Conservation (phyloP, 768 basidiomycete genomes). For the Coprinopsis cinerea region DNA sequence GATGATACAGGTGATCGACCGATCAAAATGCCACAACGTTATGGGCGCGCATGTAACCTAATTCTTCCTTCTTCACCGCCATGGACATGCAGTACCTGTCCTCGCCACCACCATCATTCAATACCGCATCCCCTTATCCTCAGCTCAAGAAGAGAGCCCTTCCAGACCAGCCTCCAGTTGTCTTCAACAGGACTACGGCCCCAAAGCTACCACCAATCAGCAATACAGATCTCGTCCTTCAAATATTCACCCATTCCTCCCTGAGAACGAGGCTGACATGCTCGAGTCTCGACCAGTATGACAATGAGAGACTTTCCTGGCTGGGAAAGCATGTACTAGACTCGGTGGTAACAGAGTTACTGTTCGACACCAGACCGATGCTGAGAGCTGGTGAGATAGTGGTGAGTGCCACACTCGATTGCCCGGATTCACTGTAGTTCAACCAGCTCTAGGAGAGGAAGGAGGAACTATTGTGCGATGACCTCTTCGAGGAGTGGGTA, state of each 20-base stretch:
- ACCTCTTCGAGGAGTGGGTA: slow-evolving; percentile 44
- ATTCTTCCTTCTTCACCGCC: not conserved
- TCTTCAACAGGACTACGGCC: not conserved
- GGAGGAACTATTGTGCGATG: slow-evolving; percentile 32
- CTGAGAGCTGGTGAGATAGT: slow-evolving; percentile 42
- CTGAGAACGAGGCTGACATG: slow-evolving; percentile 30
- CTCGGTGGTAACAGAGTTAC: slow-evolving; percentile 35
- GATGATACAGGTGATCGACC: not conserved
- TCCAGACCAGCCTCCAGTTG: not conserved
- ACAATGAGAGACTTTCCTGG: slow-evolving; percentile 51
- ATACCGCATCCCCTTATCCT: slow-evolving; percentile 3
- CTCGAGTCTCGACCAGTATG: slow-evolving; percentile 35
- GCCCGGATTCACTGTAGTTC: slow-evolving; percentile 6
- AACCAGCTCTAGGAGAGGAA: slow-evolving; percentile 25
- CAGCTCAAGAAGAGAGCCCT: slow-evolving; percentile 5
- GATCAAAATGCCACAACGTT: not conserved
- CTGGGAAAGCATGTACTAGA: slow-evolving; percentile 47
- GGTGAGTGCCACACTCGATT: slow-evolving; percentile 35
- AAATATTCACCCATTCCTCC: slow-evolving; percentile 67
- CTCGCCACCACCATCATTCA: not conserved
- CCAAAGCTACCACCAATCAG: slow-evolving; percentile 18
- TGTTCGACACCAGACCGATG: slow-evolving; percentile 49
- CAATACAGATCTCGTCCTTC: slow-evolving; percentile 49
- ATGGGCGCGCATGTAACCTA: slow-evolving; percentile 2
- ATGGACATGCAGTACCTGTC: not conserved